Conservation (phyloP, 1,284 basidiomycete genomes). For the Coniophora puteana region DNA sequence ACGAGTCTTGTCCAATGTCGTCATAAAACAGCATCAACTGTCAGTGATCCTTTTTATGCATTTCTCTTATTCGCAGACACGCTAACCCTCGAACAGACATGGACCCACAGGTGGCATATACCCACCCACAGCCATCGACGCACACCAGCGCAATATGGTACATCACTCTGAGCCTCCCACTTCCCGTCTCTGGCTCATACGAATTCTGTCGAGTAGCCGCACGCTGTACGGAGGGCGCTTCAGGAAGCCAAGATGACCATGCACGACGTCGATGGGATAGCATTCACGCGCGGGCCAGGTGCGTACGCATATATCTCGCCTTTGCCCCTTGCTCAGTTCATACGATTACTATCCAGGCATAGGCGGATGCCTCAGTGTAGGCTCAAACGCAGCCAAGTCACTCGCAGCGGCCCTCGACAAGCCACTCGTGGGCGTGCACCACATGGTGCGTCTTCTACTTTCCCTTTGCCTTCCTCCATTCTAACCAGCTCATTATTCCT, state of each 20-base stretch:
- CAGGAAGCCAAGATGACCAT: conserved; percentile 55
- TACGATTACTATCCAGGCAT: conserved; percentile 48
- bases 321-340: conserved; percentile 1
- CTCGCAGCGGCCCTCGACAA: conserved; percentile 75
- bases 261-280: conserved; percentile 77
- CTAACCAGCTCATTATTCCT: background rate
- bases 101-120: conserved; percentile 80
- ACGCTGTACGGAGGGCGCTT: conserved; percentile 68
- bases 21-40: conserved; percentile 74
- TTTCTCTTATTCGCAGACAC: background rate
- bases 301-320: conserved; percentile 6
- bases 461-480: background rate
- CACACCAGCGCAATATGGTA: conserved; percentile 78
- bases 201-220: conserved; percentile 49
- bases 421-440: conserved; percentile 87
- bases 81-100: conserved; percentile 39
- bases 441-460: conserved; percentile 65
- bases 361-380: conserved; percentile 74
- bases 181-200: background rate
- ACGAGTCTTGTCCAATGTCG: conserved; percentile 76
- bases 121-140: conserved; percentile 70
- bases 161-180: conserved; percentile 4
- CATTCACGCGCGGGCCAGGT: conserved; percentile 90
- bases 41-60: conserved; percentile 26
- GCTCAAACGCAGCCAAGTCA: conserved; percentile 76